Percentiles rank a stretch among this genome's conserved stretches.
phyloP scores from a whole-genome alignment of 2,329 filamentous ascomycete genomes.

The Pseudogymnoascus sp. region DNA sequence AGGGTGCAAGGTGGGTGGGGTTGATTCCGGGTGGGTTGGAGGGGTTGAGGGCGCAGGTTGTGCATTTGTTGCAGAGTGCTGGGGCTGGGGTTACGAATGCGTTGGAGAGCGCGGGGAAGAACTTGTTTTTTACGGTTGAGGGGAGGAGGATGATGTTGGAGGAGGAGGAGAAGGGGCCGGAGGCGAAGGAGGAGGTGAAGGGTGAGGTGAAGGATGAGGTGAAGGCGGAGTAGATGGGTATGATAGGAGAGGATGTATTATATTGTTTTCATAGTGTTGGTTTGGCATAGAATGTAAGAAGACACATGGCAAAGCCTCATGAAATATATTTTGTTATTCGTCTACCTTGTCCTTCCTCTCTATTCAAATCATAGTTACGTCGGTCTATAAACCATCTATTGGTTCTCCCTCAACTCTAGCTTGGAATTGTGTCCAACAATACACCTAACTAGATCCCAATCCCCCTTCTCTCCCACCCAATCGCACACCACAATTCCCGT shows the following conservation, averaged over 20 bases:
- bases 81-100: conserved; percentile 67
- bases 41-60: conserved; percentile 71
- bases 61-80: conserved; percentile 69
- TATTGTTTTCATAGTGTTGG: conserved; percentile 9
- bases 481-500: conserved; percentile 89
- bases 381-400: background rate
- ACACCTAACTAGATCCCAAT: conserved; percentile 84
- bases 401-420: conserved; percentile 36
- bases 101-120: conserved; percentile 74
- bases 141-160: conserved; percentile 72
- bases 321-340: conserved; percentile 4
- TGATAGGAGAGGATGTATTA: conserved; percentile 7
- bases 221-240: conserved; percentile 16
- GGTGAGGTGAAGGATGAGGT: conserved; percentile 15
- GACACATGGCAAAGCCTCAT: conserved; percentile 1
- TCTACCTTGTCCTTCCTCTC: background rate
- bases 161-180: conserved; percentile 43
- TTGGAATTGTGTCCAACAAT: conserved; percentile 86
- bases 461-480: conserved; percentile 77
- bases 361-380: background rate
- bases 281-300: conserved; percentile 5
- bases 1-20: conserved; percentile 54
- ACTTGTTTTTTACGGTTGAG: conserved; percentile 81
- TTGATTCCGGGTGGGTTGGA: conserved; percentile 74
- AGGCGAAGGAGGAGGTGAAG: conserved; percentile 12